Conservation (phyloP, 768 basidiomycete genomes). For the Tulasnella sp. region DNA sequence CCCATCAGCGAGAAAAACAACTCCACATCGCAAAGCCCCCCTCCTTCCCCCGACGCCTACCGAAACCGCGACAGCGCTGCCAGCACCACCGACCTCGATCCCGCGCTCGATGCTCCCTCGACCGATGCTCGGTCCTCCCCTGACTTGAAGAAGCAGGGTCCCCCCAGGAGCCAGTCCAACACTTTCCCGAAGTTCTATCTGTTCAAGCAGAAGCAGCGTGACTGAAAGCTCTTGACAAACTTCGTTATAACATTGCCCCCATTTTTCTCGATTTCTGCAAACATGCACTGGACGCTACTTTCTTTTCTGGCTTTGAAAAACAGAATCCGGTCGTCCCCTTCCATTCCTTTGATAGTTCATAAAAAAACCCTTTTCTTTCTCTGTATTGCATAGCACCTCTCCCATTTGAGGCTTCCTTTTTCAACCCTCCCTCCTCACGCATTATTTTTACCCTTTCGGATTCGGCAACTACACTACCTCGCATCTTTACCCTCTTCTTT, state of each 20-base stretch:
- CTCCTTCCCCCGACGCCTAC: neutral
- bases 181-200: neutral
- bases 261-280: neutral
- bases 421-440: constrained; percentile 8
- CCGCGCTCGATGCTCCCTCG: neutral
- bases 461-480: neutral
- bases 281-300: constrained; percentile 2
- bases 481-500: constrained; percentile 8
- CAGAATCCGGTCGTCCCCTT: constrained; percentile 9
- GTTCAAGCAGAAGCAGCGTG: neutral
- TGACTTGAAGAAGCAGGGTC: constrained; percentile 4
- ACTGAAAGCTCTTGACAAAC: neutral
- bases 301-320: neutral
- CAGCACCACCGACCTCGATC: constrained; percentile 2
- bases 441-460: neutral
- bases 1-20: constrained; percentile 15
- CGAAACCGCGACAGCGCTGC: neutral
- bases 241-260: neutral
- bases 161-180: neutral
- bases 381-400: neutral
- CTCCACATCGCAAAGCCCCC: neutral
- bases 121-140: neutral
- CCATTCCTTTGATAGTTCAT: neutral
- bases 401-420: neutral
- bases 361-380: neutral